Evolutionary conservation across 2,329 filamentous ascomycete genomes (phyloP).

Genomic region (Penicillium italicum): DNA sequence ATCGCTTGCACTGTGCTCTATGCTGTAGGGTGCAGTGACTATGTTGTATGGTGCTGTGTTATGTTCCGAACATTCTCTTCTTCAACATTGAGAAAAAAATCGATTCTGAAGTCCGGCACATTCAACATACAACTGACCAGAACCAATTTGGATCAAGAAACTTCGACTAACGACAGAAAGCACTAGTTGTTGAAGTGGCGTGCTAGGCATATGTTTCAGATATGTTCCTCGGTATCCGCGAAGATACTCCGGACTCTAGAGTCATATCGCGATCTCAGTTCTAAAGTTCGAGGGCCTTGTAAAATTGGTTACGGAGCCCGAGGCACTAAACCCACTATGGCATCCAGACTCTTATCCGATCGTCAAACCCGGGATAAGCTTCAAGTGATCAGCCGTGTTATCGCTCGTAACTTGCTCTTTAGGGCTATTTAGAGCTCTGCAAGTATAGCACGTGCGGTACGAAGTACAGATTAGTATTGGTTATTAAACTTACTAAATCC

Average conservation of each 20-base stretch:
- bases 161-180: neutral
- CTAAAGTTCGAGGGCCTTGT: neutral
- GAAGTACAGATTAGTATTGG: neutral
- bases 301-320: neutral
- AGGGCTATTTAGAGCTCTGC: neutral
- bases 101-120: neutral
- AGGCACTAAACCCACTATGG: conserved; percentile 11
- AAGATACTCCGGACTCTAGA: conserved; percentile 11
- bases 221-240: conserved; percentile 9
- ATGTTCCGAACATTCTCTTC: no score
- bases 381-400: neutral
- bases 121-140: neutral
- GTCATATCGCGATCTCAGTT: conserved; percentile 2
- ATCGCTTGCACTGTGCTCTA: neutral
- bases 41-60: no score
- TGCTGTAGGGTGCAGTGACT: no score
- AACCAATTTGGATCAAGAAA: neutral
- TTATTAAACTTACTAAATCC: neutral
- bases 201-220: conserved; percentile 3
- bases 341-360: conserved; percentile 4
- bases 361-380: neutral
- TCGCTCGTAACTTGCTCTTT: neutral
- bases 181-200: neutral
- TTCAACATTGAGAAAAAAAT: neutral
- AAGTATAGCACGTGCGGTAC: neutral